These are phyloP conservation scores for Phoma sp. DNA, from an alignment of 2,329 filamentous ascomycete species.

Conservation along the genomic window DNA sequence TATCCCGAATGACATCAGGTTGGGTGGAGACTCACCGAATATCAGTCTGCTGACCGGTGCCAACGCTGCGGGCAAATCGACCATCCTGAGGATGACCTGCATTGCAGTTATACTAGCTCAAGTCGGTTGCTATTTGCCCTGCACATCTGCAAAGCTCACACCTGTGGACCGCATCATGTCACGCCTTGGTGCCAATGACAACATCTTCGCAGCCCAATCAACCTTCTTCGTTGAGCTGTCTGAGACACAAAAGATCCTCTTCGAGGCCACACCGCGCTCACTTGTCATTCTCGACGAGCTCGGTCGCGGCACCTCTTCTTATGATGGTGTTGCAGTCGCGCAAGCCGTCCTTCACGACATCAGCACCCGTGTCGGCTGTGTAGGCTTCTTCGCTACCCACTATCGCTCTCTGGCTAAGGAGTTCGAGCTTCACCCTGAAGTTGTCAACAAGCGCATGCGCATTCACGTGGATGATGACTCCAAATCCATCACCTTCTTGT, in stretches of 20 bases:
- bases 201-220: slow-evolving; percentile 96
- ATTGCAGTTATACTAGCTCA: slow-evolving; percentile 97
- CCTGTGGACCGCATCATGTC: slow-evolving; percentile 99
- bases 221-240: slow-evolving; percentile 98
- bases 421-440: slow-evolving; percentile 88
- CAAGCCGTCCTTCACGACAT: slow-evolving; percentile 98
- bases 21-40: slow-evolving; percentile 82
- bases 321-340: slow-evolving; percentile 95
- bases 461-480: slow-evolving; percentile 89
- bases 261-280: slow-evolving; percentile 90
- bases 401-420: slow-evolving; percentile 94
- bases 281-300: slow-evolving; percentile 97
- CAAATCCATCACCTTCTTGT: slow-evolving; percentile 92
- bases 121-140: slow-evolving; percentile 91
- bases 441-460: slow-evolving; percentile 86
- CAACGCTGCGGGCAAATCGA: slow-evolving; percentile 97
- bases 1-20: slow-evolving; percentile 90
- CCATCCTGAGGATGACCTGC: slow-evolving; percentile 94
- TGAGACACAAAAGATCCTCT: slow-evolving; percentile 97
- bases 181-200: slow-evolving; percentile 94
- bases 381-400: slow-evolving; percentile 97
- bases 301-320: slow-evolving; percentile 91
- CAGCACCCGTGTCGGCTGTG: slow-evolving; percentile 87
- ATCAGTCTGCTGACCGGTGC: slow-evolving; percentile 93
- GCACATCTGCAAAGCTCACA: slow-evolving; percentile 80